A percentile compares a stretch with the other conserved stretches of the same genome.
Evolutionary conservation across 2,329 filamentous ascomycete genomes (phyloP).

Genomic region (Thermochaetoides dissita): DNA sequence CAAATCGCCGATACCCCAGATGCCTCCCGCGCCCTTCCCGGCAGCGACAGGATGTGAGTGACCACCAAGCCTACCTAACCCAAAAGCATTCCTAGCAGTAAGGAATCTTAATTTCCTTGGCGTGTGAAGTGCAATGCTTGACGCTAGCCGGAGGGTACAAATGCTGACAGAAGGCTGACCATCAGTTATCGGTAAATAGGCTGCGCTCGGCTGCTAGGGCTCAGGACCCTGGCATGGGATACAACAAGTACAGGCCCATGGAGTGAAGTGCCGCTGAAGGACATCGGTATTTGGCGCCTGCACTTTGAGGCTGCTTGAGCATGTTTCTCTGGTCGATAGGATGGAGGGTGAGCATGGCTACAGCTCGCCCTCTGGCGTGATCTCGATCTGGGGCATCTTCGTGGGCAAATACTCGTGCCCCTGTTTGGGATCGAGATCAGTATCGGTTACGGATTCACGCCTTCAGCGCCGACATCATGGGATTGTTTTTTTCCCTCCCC

Average conservation of each 20-base stretch:
- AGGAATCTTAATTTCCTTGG: constrained; percentile 71
- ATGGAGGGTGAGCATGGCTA: constrained; percentile 1
- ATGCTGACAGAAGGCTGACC: constrained; percentile 67
- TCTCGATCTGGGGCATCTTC: no score
- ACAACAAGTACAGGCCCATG: constrained; percentile 27
- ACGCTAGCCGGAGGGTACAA: constrained; percentile 58
- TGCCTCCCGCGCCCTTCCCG: constrained; percentile 60
- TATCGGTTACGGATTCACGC: constrained; percentile 15
- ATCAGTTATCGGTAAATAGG: constrained; percentile 72
- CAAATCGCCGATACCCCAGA: constrained; percentile 64
- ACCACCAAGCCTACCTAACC: constrained; percentile 42
- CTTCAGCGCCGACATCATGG: constrained; percentile 10
- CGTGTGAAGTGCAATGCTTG: constrained; percentile 56
- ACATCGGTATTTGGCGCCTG: constrained; percentile 14
- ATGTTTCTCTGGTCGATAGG: constrained; percentile 14
- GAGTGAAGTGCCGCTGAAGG: constrained; percentile 23
- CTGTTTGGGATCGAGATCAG: constrained; percentile 11
- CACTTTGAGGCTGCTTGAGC: constrained; percentile 12
- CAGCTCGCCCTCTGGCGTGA: not conserved
- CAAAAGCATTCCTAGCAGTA: constrained; percentile 71
- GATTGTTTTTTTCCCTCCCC: constrained; percentile 15
- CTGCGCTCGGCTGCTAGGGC: constrained; percentile 71
- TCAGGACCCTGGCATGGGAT: constrained; percentile 28
- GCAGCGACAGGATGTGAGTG: constrained; percentile 95
- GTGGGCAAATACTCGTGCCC: not conserved